Evolutionary conservation across 1,284 basidiomycete genomes (phyloP).

Genomic region (Moniliophthora roreri): DNA sequence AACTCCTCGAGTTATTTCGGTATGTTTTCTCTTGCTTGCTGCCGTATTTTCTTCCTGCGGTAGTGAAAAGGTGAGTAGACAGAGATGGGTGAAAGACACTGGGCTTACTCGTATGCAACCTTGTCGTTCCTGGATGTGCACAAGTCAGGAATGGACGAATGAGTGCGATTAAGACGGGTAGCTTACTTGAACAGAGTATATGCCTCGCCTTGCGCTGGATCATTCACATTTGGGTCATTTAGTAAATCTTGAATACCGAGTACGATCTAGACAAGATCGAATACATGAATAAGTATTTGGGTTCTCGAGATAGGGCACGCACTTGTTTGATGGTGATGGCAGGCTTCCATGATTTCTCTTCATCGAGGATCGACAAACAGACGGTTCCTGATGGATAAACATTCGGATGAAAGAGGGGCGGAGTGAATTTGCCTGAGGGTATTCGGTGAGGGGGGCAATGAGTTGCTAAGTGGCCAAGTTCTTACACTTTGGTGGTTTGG

Average conservation of each 20-base stretch:
- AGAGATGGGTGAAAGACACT: conserved; percentile 7
- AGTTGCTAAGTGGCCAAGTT: conserved; percentile 12
- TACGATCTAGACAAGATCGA: conserved; percentile 65
- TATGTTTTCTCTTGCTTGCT: conserved; percentile 84
- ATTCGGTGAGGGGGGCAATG: conserved; percentile 1
- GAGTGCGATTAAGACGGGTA: conserved; percentile 2
- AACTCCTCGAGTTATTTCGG: conserved; percentile 55
- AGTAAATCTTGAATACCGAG: conserved; percentile 94
- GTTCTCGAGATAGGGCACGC: conserved; percentile 19
- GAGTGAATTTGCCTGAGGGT: conserved; percentile 88
- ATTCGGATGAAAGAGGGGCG: conserved; percentile 97
- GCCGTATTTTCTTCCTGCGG: conserved; percentile 68
- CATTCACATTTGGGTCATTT: conserved; percentile 92
- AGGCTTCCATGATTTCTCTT: conserved; percentile 99
- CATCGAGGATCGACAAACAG: conserved; percentile 96
- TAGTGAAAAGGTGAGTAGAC: conserved; percentile 13
- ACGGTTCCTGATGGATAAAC: conserved; percentile 99
- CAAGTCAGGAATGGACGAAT: background rate
- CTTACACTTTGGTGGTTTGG: conserved; percentile 93
- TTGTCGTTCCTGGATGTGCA: conserved; percentile 79
- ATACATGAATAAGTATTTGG: background rate
- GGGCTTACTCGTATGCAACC: conserved; percentile 80
- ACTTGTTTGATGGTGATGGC: conserved; percentile 99
- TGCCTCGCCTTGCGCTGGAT: conserved; percentile 96
- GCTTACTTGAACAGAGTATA: conserved; percentile 97